phyloP scores from a whole-genome alignment of 2,329 filamentous ascomycete species.

The Colletotrichum aenigma region DNA sequence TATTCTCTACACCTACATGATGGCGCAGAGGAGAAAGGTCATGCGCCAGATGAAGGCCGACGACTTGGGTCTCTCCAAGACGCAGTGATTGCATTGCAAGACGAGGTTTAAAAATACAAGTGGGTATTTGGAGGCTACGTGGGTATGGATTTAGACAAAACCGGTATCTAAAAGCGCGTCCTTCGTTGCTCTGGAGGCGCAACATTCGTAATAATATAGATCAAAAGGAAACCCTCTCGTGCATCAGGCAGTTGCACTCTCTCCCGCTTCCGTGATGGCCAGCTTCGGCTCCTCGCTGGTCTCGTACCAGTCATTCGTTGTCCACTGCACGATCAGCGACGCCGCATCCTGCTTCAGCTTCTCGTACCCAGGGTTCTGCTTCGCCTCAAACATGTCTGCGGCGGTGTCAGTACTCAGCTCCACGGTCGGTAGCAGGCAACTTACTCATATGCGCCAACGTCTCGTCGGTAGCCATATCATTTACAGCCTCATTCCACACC shows the following conservation, averaged over 20 bases:
- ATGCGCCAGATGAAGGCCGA: constrained; percentile 64
- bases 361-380: constrained; percentile 75
- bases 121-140: constrained; percentile 1
- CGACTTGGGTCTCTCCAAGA: constrained; percentile 26
- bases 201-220: background rate
- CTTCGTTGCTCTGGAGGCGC: background rate
- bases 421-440: constrained; percentile 26
- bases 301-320: constrained; percentile 70
- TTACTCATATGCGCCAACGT: constrained; percentile 77
- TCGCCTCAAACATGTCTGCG: constrained; percentile 73
- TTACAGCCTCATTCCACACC: constrained; percentile 74
- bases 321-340: constrained; percentile 69
- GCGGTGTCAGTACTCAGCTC: constrained; percentile 12
- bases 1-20: constrained; percentile 93
- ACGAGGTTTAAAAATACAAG: background rate
- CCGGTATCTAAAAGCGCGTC: background rate
- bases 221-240: background rate
- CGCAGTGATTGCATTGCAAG: background rate
- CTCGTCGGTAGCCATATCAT: constrained; percentile 81
- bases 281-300: constrained; percentile 44
- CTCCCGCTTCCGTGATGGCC: constrained; percentile 15
- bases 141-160: constrained; percentile 17
- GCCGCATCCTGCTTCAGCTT: constrained; percentile 69
- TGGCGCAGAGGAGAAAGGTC: constrained; percentile 84
- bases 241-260: constrained; percentile 6